Evolutionary conservation across 2,329 filamentous ascomycete species (phyloP).

Genomic region (Cladosporium velox): DNA sequence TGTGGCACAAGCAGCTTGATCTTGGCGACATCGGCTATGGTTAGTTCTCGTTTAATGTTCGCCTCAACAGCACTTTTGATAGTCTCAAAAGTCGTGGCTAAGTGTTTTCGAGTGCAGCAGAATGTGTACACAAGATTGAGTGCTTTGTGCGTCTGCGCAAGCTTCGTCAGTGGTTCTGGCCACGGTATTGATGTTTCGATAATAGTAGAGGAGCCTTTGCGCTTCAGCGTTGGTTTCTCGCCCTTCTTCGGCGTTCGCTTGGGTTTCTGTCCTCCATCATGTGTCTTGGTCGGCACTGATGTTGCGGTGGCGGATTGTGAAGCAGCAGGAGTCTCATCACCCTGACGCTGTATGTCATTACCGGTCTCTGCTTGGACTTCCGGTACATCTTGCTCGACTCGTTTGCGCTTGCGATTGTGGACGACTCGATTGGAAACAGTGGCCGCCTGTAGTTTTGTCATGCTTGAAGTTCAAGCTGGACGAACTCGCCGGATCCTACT

Average conservation of each 20-base stretch:
- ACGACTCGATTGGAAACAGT: conserved; percentile 51
- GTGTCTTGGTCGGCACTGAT: conserved; percentile 57
- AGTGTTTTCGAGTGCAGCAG: conserved; percentile 86
- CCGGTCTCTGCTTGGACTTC: background rate
- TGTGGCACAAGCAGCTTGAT: conserved; percentile 77
- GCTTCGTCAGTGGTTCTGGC: conserved; percentile 71
- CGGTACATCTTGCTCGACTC: conserved; percentile 25
- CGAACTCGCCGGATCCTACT: background rate
- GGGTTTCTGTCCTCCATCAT: conserved; percentile 58
- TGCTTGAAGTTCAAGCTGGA: conserved; percentile 25
- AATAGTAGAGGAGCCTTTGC: conserved; percentile 52
- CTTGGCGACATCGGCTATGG: conserved; percentile 76
- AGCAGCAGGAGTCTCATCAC: conserved; percentile 25
- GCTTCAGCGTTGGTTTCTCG: conserved; percentile 43
- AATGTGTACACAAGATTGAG: conserved; percentile 94
- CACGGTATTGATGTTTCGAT: conserved; percentile 63
- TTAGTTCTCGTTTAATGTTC: conserved; percentile 71
- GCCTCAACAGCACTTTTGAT: conserved; percentile 82
- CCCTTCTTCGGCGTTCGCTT: conserved; percentile 46
- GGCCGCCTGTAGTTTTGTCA: conserved; percentile 52
- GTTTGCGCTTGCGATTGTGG: conserved; percentile 48
- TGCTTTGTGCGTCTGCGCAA: conserved; percentile 78
- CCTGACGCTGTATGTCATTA: background rate
- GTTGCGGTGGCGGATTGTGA: conserved; percentile 32
- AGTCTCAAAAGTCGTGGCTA: conserved; percentile 88